Conservation (phyloP, 306 rosid genomes). For the Prunus mira region DNA sequence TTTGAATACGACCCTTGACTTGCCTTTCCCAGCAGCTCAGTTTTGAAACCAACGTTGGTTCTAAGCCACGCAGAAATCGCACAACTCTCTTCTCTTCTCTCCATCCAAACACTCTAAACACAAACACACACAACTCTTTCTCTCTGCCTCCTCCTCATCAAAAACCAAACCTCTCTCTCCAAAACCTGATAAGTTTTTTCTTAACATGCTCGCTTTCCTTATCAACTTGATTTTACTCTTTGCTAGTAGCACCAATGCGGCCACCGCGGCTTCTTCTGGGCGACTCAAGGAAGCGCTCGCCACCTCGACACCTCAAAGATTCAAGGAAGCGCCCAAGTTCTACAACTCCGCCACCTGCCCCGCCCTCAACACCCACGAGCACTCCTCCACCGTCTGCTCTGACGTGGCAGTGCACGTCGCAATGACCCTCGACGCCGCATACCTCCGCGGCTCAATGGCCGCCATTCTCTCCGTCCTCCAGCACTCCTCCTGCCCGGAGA, state of each 20-base stretch:
- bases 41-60: slow-evolving; percentile 31
- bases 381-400: slow-evolving; percentile 25
- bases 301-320: slow-evolving; percentile 23
- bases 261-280: not conserved
- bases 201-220: not conserved
- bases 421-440: slow-evolving; percentile 80
- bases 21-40: slow-evolving; percentile 4
- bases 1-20: slow-evolving; percentile 26
- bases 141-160: not conserved
- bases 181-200: not conserved
- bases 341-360: slow-evolving; percentile 71
- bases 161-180: not conserved
- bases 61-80: slow-evolving; percentile 32
- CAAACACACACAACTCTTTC: not conserved
- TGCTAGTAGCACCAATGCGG: slow-evolving; percentile 12
- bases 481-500: slow-evolving; percentile 92
- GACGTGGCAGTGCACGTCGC: slow-evolving; percentile 64
- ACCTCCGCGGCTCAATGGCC: slow-evolving; percentile 96
- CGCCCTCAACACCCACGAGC: not conserved
- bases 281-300: not conserved
- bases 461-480: slow-evolving; percentile 90
- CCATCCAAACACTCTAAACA: not conserved
- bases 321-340: slow-evolving; percentile 90
- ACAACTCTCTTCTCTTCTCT: slow-evolving; percentile 6
- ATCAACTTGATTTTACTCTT: slow-evolving; percentile 9